Base-by-base conservation (phyloP, 2,329 filamentous ascomycete species). In the Microdochium bolleyi region DNA sequence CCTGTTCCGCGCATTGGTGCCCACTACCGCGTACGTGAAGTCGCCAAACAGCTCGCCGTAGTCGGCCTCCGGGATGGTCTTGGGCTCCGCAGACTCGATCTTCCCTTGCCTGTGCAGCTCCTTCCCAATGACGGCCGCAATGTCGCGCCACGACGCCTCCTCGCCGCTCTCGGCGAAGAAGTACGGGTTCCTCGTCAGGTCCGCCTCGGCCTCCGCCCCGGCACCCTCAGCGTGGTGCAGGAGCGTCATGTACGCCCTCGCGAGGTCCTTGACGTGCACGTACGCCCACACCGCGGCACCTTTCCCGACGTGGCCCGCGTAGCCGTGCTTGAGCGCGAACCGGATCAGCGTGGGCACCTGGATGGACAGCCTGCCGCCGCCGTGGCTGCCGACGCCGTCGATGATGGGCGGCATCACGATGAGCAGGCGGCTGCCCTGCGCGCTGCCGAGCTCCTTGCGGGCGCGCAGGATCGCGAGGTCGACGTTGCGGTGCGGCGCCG, bases 351-450 rank as follows among this genome's bases (percentile, higher is more conserved):
- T 74, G 3, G 75, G 75, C 37, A 77, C 59, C 55, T 77, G 74
- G 52, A 77, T 77, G 0, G 72, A 68, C 2, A 77, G 64, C 0
- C 74, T 67, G 41, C 41, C 41, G 16, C 41, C 41, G 3, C 61
- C 59, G 56, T 75, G 66, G 0, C 61, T 61, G 55, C 70, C 70
- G 55, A 67, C 61, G n/a, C 75, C 74, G 56, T 76, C 76, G 55
- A 78, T 74, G 24, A 71, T 54, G 0, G 74, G 73, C 1, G 73
- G 74, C 11, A 76, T 70, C 64, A 78, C 70, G 58, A 78, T 74
- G 32, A 70, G 70, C 7, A 77, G 58, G 56, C 74, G 75, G 16
- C 73, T 73, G n/a, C 41, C 41, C 41, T 22, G n/a, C 41, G 51
- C 67, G 66, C 13, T 61, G 60, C 66, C 65, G 2, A 76, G 57